phyloP scores from a whole-genome alignment of 179 eudicot species.

The Amaranthus tricolor region DNA sequence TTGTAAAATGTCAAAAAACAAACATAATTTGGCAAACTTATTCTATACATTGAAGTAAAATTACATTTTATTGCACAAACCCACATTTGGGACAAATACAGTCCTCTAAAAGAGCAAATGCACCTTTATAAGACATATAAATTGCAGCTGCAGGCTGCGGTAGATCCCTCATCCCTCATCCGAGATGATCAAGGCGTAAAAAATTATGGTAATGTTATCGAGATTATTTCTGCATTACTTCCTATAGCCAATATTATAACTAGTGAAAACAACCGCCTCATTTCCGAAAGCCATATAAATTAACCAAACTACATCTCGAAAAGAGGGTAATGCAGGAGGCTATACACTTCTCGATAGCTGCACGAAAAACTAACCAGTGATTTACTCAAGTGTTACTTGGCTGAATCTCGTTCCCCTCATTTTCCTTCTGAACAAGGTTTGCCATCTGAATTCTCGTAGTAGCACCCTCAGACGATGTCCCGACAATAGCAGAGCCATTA shows the following conservation, averaged over 20 bases:
- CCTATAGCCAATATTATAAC: background rate
- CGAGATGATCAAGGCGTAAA: background rate
- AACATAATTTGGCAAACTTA: too few species aligned
- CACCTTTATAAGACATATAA: too few species aligned
- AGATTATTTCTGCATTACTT: background rate
- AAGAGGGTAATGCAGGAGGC: background rate
- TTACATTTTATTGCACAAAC: too few species aligned
- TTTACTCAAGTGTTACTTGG: conserved; percentile 7
- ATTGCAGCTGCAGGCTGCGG: background rate
- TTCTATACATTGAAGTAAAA: too few species aligned
- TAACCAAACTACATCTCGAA: background rate
- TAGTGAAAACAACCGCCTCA: conserved; percentile 2
- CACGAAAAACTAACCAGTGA: background rate
- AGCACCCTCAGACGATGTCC: conserved; percentile 26
- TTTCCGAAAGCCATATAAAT: background rate
- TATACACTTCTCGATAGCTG: background rate
- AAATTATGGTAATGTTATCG: background rate
- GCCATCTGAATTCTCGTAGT: conserved; percentile 34
- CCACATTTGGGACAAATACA: too few species aligned
- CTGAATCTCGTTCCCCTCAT: conserved; percentile 26
- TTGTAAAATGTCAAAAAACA: too few species aligned
- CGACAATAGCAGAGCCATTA: conserved; percentile 19
- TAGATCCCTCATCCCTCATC: background rate
- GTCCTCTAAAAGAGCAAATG: background rate
- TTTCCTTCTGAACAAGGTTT: conserved; percentile 17